Evolutionary conservation across 2,329 filamentous ascomycete genomes (phyloP).

Genomic region (Penicillium sp.): DNA sequence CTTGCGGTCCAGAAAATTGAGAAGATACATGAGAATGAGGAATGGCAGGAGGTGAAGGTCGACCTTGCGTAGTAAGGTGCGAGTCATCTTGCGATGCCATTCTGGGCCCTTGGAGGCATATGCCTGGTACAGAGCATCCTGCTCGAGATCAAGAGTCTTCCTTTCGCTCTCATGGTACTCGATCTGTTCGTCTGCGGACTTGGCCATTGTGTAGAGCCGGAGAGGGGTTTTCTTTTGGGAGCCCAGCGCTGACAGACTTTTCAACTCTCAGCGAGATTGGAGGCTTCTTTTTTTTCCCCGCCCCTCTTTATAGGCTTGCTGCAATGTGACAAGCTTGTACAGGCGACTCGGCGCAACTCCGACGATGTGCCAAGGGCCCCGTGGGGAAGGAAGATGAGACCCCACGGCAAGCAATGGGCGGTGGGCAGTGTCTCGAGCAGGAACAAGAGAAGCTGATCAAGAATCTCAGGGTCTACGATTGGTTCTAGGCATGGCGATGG

Average conservation of each 20-base stretch:
- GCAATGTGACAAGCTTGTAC: not conserved
- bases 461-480: not conserved
- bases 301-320: not conserved
- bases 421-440: not conserved
- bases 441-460: not conserved
- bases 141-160: conserved; percentile 16
- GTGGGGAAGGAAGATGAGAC: not conserved
- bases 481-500: conserved; percentile 5
- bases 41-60: conserved; percentile 35
- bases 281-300: not conserved
- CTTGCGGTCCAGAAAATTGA: conserved; percentile 40
- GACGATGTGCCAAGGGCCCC: conserved; percentile 3
- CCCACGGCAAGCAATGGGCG: not conserved
- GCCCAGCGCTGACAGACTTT: not conserved
- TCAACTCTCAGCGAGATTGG: not conserved
- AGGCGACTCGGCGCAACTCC: conserved; percentile 13
- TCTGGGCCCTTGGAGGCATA: conserved; percentile 31
- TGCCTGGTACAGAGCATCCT: conserved; percentile 31
- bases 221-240: not conserved
- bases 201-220: conserved; percentile 9
- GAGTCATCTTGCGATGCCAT: conserved; percentile 32
- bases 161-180: conserved; percentile 9
- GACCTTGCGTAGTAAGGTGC: conserved; percentile 30
- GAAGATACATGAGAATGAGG: conserved; percentile 36
- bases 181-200: conserved; percentile 14